These are phyloP conservation scores for Coemansia sp. DNA, from an alignment of 192 early-diverging fungal genomes.

Conservation along the genomic window DNA sequence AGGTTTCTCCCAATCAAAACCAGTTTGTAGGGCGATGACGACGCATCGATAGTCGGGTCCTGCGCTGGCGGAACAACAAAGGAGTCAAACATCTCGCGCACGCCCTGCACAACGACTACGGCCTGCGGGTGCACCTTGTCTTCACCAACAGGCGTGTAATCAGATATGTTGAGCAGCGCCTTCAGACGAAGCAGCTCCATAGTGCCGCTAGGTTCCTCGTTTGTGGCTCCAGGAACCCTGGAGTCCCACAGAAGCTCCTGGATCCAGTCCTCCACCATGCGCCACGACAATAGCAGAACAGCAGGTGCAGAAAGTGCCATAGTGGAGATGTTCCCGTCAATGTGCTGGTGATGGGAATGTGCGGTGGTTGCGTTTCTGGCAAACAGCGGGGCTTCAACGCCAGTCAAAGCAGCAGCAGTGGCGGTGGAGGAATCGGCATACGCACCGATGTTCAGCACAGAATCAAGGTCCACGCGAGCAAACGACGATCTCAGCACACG, in stretches of 20 bases:
- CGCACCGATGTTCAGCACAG: slow-evolving; percentile 58
- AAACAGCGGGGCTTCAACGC: slow-evolving; percentile 22
- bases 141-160: slow-evolving; percentile 38
- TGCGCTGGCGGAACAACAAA: slow-evolving; percentile 36
- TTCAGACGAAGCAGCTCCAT: slow-evolving; percentile 66
- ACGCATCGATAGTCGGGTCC: not conserved
- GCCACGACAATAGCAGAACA: slow-evolving; percentile 37
- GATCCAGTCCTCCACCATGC: slow-evolving; percentile 73
- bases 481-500: slow-evolving; percentile 15
- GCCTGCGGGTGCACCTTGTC: slow-evolving; percentile 16
- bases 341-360: slow-evolving; percentile 34
- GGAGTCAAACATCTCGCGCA: slow-evolving; percentile 66
- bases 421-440: slow-evolving; percentile 16
- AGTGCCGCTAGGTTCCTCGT: not conserved
- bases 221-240: slow-evolving; percentile 41
- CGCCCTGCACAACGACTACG: slow-evolving; percentile 63
- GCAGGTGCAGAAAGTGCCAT: slow-evolving; percentile 58
- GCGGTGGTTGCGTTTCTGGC: slow-evolving; percentile 5
- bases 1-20: slow-evolving; percentile 48
- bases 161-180: slow-evolving; percentile 51
- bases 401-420: not conserved
- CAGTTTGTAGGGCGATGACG: slow-evolving; percentile 14
- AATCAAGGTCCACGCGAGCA: slow-evolving; percentile 51
- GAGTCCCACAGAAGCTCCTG: slow-evolving; percentile 71
- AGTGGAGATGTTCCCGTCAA: slow-evolving; percentile 56